phyloP scores from a whole-genome alignment of 495 filamentous ascomycete species.

The Echria macrotheca region DNA sequence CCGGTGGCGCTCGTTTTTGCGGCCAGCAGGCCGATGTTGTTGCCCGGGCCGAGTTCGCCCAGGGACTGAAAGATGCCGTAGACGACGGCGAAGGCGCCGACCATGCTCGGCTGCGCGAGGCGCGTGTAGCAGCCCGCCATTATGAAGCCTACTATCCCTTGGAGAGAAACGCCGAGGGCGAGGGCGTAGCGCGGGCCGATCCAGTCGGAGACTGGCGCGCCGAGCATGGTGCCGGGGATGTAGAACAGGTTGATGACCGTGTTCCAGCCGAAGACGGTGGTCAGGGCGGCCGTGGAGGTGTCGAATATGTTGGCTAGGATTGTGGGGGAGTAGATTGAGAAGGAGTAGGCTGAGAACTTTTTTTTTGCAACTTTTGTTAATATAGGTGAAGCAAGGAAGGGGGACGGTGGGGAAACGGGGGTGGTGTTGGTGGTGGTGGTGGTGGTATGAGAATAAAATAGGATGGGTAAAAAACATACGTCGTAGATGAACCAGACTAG shows the following conservation, averaged over 20 bases:
- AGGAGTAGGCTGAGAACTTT: constrained; percentile 69
- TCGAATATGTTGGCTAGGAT: constrained; percentile 64
- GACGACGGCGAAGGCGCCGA: constrained; percentile 74
- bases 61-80: constrained; percentile 75
- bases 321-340: constrained; percentile 68
- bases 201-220: constrained; percentile 68
- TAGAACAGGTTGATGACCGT: constrained; percentile 82
- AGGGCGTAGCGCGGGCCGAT: constrained; percentile 71
- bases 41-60: constrained; percentile 81
- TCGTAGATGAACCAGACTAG: constrained; percentile 93
- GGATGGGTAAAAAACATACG: constrained; percentile 73
- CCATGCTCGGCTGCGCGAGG: constrained; percentile 55
- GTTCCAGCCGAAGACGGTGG: constrained; percentile 78
- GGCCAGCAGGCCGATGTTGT: constrained; percentile 85
- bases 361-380: constrained; percentile 8
- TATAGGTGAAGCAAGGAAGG: constrained; percentile 50
- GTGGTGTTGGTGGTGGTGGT: constrained; percentile 56
- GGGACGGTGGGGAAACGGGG: constrained; percentile 53
- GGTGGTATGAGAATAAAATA: constrained; percentile 70
- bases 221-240: constrained; percentile 72
- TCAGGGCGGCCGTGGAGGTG: constrained; percentile 48
- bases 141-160: constrained; percentile 77
- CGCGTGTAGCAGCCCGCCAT: constrained; percentile 71
- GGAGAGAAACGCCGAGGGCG: constrained; percentile 57
- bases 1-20: constrained; percentile 84